A percentile compares a stretch with the other conserved stretches of the same genome.
These are phyloP conservation scores for Metarhizium humberi DNA, from an alignment of 2,329 filamentous ascomycete genomes.

Conservation along the genomic window DNA sequence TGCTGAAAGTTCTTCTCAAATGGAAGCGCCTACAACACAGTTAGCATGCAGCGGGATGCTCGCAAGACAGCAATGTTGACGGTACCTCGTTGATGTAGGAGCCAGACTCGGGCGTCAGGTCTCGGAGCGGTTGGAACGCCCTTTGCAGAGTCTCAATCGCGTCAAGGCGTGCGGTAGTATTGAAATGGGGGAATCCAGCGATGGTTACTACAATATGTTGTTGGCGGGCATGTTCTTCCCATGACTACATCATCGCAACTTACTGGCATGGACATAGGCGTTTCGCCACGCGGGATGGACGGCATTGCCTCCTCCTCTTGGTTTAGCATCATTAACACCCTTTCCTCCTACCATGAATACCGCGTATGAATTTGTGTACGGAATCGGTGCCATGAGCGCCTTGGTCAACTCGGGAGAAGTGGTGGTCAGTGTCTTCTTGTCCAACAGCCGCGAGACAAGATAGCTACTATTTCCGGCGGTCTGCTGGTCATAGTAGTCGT, in stretches of 20 bases:
- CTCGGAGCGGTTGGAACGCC: not conserved
- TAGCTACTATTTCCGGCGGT: not conserved
- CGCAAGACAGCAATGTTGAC: slow-evolving; percentile 19
- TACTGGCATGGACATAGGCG: not conserved
- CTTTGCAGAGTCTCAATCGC: not conserved
- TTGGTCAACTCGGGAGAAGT: too few species aligned
- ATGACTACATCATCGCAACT: too few species aligned
- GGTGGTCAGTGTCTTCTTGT: not conserved
- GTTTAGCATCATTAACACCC: not conserved
- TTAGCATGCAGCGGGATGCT: too few species aligned
- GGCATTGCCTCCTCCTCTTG: not conserved
- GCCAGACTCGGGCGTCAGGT: slow-evolving; percentile 28
- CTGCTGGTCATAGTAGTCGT: not conserved
- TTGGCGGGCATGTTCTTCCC: too few species aligned
- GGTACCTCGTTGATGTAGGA: slow-evolving; percentile 33
- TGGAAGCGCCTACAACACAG: not conserved
- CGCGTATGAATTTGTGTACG: not conserved
- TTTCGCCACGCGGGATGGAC: not conserved
- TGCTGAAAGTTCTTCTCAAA: slow-evolving; percentile 13
- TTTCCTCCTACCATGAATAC: not conserved
- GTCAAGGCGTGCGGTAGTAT: not conserved
- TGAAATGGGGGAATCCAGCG: not conserved
- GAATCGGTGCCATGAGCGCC: too few species aligned
- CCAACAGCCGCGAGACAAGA: not conserved
- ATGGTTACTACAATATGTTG: not conserved